Evolutionary conservation across 2,329 filamentous ascomycete species (phyloP).

Genomic region (Zopfia rhizophila): DNA sequence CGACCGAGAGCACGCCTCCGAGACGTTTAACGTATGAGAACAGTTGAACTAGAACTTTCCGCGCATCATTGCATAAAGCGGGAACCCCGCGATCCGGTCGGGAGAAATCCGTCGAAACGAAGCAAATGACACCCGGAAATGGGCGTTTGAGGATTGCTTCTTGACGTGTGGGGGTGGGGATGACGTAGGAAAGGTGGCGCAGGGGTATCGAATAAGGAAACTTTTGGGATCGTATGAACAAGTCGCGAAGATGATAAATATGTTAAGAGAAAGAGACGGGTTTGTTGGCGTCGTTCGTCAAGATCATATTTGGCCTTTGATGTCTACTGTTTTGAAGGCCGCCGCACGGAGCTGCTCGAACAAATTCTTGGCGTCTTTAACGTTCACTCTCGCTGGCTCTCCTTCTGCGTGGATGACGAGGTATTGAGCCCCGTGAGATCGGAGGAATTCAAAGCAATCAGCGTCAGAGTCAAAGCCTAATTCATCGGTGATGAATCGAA

Average conservation of each 20-base stretch:
- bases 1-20: constrained; percentile 26
- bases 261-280: constrained; percentile 4
- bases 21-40: constrained; percentile 41
- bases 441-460: constrained; percentile 90
- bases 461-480: constrained; percentile 94
- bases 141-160: constrained; percentile 30
- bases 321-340: constrained; percentile 90
- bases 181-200: constrained; percentile 38
- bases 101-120: constrained; percentile 34
- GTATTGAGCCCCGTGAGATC: constrained; percentile 78
- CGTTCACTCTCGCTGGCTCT: constrained; percentile 56
- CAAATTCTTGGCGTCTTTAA: constrained; percentile 68
- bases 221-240: constrained; percentile 21
- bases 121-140: constrained; percentile 35
- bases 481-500: constrained; percentile 94
- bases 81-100: constrained; percentile 43
- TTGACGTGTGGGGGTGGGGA: constrained; percentile 18
- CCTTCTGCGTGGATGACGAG: constrained; percentile 77
- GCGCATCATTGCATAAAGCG: constrained; percentile 42
- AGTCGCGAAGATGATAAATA: constrained; percentile 13
- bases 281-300: constrained; percentile 4
- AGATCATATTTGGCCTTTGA: constrained; percentile 92
- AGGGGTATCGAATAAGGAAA: constrained; percentile 33
- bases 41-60: constrained; percentile 40
- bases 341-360: constrained; percentile 79